These are phyloP conservation scores for Exophiala calicioides DNA, from an alignment of 2,329 filamentous ascomycete species.

Conservation along the genomic window DNA sequence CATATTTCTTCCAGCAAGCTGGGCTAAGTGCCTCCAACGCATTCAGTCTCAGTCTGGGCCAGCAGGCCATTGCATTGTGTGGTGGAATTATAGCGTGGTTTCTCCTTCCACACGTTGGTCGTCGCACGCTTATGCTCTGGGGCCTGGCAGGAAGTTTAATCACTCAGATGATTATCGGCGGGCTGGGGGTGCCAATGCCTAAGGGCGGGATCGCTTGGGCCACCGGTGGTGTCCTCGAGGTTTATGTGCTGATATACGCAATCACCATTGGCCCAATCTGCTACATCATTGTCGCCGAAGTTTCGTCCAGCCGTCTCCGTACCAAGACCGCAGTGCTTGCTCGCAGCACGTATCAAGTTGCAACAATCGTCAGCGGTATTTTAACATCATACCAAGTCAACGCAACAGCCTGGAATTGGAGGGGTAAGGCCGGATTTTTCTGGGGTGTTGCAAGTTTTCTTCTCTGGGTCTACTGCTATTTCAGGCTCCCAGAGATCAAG, in stretches of 20 bases:
- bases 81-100: constrained; percentile 56
- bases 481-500: constrained; percentile 46
- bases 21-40: constrained; percentile 39
- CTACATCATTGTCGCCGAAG: constrained; percentile 56
- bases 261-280: constrained; percentile 57
- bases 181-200: constrained; percentile 31
- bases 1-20: constrained; percentile 59
- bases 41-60: constrained; percentile 53
- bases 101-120: constrained; percentile 36
- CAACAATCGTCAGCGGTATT: constrained; percentile 36
- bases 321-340: constrained; percentile 58
- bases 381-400: constrained; percentile 41
- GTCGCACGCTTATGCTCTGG: constrained; percentile 33
- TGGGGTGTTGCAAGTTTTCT: constrained; percentile 41
- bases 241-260: constrained; percentile 59
- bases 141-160: constrained; percentile 59
- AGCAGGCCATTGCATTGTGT: constrained; percentile 62
- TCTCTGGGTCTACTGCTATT: constrained; percentile 45
- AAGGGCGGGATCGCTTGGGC: constrained; percentile 35
- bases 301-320: constrained; percentile 56
- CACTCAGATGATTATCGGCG: constrained; percentile 38
- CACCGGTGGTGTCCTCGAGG: constrained; percentile 52
- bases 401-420: constrained; percentile 40
- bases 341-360: constrained; percentile 53
- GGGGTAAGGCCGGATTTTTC: constrained; percentile 42